These are phyloP conservation scores for Penicillium samsonianum DNA, from an alignment of 495 filamentous ascomycete genomes.

Conservation along the genomic window DNA sequence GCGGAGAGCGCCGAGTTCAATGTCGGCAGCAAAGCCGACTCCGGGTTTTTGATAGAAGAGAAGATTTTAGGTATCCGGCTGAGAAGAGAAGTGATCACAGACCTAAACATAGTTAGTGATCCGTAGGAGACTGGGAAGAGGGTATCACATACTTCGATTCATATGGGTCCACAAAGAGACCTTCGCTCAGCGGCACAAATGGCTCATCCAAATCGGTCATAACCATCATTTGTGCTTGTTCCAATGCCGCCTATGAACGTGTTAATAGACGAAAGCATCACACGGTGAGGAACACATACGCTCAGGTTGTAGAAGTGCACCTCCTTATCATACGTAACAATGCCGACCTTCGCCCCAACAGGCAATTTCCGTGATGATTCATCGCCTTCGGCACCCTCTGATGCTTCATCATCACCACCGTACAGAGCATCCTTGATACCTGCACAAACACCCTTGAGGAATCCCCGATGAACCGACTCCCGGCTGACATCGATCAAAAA, in stretches of 20 bases:
- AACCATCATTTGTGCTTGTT: constrained; percentile 96
- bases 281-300: constrained; percentile 46
- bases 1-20: constrained; percentile 80
- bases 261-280: constrained; percentile 27
- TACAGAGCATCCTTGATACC: constrained; percentile 87
- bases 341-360: constrained; percentile 81
- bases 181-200: constrained; percentile 89
- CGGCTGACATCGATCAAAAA: constrained; percentile 93
- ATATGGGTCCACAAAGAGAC: constrained; percentile 93
- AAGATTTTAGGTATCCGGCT: constrained; percentile 80
- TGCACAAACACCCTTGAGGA: constrained; percentile 86
- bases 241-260: constrained; percentile 61
- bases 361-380: constrained; percentile 60
- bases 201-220: constrained; percentile 98
- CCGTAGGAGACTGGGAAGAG: not conserved
- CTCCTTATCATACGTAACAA: constrained; percentile 93
- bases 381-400: constrained; percentile 58
- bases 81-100: constrained; percentile 83
- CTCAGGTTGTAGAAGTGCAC: constrained; percentile 97
- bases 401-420: constrained; percentile 51
- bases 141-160: constrained; percentile 68
- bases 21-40: constrained; percentile 81
- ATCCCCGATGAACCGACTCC: constrained; percentile 85
- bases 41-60: constrained; percentile 79
- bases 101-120: constrained; percentile 39